These are phyloP conservation scores for Penicillium verhagenii DNA, from an alignment of 495 filamentous ascomycete genomes.

Conservation along the genomic window DNA sequence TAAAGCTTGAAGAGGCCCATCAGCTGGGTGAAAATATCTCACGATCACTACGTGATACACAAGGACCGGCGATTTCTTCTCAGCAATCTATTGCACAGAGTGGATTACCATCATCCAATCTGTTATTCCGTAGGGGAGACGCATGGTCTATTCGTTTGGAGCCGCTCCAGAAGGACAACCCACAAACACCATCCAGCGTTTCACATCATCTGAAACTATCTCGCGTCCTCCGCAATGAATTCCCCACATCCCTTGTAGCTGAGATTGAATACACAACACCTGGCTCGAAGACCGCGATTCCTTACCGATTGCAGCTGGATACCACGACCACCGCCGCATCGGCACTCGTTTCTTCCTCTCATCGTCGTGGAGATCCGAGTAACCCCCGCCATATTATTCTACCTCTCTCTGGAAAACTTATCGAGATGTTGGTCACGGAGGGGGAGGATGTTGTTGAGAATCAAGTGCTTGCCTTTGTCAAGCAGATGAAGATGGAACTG, in stretches of 20 bases:
- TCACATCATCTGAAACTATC: constrained; percentile 51
- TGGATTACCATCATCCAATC: constrained; percentile 30
- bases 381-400: constrained; percentile 57
- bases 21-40: constrained; percentile 30
- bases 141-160: constrained; percentile 54
- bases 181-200: constrained; percentile 13
- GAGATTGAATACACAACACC: constrained; percentile 55
- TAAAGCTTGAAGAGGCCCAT: constrained; percentile 40
- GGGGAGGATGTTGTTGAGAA: constrained; percentile 52
- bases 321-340: constrained; percentile 50
- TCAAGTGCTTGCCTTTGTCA: constrained; percentile 59
- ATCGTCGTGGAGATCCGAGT: constrained; percentile 49
- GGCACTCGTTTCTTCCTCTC: constrained; percentile 46
- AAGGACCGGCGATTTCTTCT: background rate
- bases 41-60: constrained; percentile 6
- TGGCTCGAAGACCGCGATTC: constrained; percentile 21
- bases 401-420: constrained; percentile 57
- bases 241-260: constrained; percentile 52
- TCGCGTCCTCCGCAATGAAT: constrained; percentile 56
- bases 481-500: constrained; percentile 70
- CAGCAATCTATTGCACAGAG: constrained; percentile 6
- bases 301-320: constrained; percentile 46
- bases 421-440: constrained; percentile 55
- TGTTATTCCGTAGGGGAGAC: constrained; percentile 55
- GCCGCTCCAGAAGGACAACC: constrained; percentile 19